Evolutionary conservation across 306 rosid species (phyloP), one percentile per base, ranked within the genome.

Genomic region (Macrotyloma uniflorum): DNA sequence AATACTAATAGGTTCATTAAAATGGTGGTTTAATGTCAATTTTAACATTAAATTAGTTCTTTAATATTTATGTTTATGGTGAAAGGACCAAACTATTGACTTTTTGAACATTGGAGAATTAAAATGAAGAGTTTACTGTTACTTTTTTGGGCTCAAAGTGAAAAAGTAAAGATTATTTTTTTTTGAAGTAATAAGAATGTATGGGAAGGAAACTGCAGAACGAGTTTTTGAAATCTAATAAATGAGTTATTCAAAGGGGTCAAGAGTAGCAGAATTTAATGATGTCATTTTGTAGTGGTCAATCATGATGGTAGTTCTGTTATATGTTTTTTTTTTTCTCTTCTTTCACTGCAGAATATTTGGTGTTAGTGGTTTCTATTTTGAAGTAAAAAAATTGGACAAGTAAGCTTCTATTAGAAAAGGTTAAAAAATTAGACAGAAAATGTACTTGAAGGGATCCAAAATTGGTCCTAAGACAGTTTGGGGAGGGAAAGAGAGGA

Each of bases 401-500:
- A 30, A 24, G 28, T 59, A 57, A 43, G 4, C 24, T 74, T 80
- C 11, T 55, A 65, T 16, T 23, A 67, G 53, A 61, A 75, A 58
- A 49, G 64, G 77, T 47, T 61, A 45, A 62, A 40, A 69, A 55
- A 15, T 18, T 19, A 47, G 22, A 42, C 53, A 80, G 0, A 53
- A 7, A 10, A 26, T 80, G 80, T 55, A 67, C 63, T 74, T 43
- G 75, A 54, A 45, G 53, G 2, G 61, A 69, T 62, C 14, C 7
- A 75, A 63, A n/a, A 63, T 30, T 75, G 1, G 72, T 63, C 50
- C 38, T 11, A 19, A 8, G 36, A 33, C 12, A 36, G 20, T 20
- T 19, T 22, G n/a, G 22, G 36, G 14, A 47, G 67, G 58, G 80
- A 71, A 54, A 68, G 84, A 30, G 85, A 69, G 36, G 0, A 1